Evolutionary conservation across 176 grass and related monocot genomes (phyloP), one percentile per base, ranked within the genome.

Genomic region (Phoenix dactylifera): DNA sequence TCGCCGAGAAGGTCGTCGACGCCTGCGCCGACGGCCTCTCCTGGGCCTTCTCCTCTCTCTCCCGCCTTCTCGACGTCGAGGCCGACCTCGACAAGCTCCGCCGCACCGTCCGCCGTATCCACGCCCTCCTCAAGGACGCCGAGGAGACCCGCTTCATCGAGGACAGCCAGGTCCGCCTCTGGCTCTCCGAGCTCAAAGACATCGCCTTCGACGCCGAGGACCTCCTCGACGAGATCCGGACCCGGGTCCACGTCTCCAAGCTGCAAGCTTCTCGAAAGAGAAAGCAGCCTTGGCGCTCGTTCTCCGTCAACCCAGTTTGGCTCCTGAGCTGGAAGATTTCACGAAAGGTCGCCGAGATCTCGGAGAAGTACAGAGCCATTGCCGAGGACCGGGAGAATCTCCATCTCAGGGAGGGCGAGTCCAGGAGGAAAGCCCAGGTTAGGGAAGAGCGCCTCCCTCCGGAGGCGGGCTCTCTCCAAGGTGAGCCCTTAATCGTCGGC

Each of bases 151-250:
- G 35, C 35, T 44, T 44, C 35, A 44, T 44, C 10, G 51, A 67
- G n/a, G 3, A 25, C 4, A 18, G 24, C 26, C 35, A 22, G 0
- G 1, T 7, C 51, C 54, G 51, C 17, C 51, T 35, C 25, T 67
- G 51, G 51, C 51, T 55, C 51, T 26, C 18, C 10, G 65, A 67
- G 17, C 26, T 55, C 25, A 32, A 55, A 22, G n/a, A 64, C 20
- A 4, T 73, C 59, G 65, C 61, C 4, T 89, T 80, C 30, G 76
- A 89, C 55, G 73, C 77, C 54, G 85, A 83, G 50, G 22, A 78
- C 50, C 54, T 77, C 51, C 30, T 80, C 24, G 85, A 83, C 57
- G 53, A 51, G 20, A 44, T 76, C 19, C 18, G 49, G 59, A 83
- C 85, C 57, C 7, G 26, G 16, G 22, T 75, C 17, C 3, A 50